Conservation (phyloP, 2,329 filamentous ascomycete genomes). For the Exserohilum turcica region DNA sequence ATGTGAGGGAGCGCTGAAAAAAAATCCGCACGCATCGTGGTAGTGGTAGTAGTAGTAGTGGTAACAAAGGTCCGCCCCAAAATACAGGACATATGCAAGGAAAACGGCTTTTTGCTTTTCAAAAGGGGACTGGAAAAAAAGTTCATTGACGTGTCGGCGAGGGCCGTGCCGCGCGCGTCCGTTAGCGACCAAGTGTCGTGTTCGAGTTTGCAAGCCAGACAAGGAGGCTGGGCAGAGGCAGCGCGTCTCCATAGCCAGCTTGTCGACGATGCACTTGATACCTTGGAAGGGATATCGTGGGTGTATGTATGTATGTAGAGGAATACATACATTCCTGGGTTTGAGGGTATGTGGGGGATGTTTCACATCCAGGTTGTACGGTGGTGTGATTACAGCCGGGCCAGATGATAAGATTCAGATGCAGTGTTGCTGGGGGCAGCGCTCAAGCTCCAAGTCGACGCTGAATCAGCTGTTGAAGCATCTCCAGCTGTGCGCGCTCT, state of each 20-base stretch:
- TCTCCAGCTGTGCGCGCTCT: slow-evolving; percentile 39
- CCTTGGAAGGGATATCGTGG: slow-evolving; percentile 1
- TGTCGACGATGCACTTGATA: background rate
- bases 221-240: slow-evolving; percentile 11
- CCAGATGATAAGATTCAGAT: slow-evolving; percentile 23
- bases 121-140: slow-evolving; percentile 3
- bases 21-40: slow-evolving; percentile 4
- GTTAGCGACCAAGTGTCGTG: slow-evolving; percentile 22
- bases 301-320: slow-evolving; percentile 4
- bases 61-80: background rate
- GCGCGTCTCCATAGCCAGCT: slow-evolving; percentile 10
- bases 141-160: slow-evolving; percentile 11
- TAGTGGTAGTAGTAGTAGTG: background rate
- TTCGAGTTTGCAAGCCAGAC: slow-evolving; percentile 14
- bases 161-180: slow-evolving; percentile 21
- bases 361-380: slow-evolving; percentile 17
- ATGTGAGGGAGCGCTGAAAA: background rate
- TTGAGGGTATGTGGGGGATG: slow-evolving; percentile 18
- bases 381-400: slow-evolving; percentile 27
- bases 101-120: background rate
- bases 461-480: slow-evolving; percentile 41
- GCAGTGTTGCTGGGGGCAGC: slow-evolving; percentile 9
- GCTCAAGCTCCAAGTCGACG: slow-evolving; percentile 36
- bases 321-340: background rate
- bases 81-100: background rate